phyloP scores from a whole-genome alignment of 139 green algal species.

The Zygnema cylindricum region DNA sequence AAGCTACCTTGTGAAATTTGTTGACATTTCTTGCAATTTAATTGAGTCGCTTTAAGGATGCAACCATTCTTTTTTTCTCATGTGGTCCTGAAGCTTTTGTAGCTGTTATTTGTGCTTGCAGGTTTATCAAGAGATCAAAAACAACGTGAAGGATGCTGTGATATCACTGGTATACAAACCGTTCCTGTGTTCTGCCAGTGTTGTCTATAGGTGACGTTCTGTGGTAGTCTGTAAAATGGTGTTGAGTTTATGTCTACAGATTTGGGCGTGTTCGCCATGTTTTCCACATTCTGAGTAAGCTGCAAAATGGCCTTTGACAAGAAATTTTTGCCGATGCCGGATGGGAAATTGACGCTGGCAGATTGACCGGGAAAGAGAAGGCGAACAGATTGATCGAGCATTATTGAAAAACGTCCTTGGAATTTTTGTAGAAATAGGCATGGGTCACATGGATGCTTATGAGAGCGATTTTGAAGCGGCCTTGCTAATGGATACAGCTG shows the following conservation, averaged over 20 bases:
- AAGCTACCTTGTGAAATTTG: not conserved
- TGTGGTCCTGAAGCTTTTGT: slow-evolving; percentile 13
- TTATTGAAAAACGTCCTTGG: slow-evolving; percentile 94
- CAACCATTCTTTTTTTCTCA: no score
- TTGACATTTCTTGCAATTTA: no score
- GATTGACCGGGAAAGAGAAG: slow-evolving; percentile 87
- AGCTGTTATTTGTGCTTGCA: slow-evolving; percentile 22
- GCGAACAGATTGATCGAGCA: slow-evolving; percentile 87
- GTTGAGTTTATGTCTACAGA: no score
- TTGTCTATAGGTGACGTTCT: no score
- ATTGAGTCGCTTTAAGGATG: no score
- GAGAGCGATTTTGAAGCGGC: slow-evolving; percentile 93
- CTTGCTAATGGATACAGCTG: slow-evolving; percentile 80
- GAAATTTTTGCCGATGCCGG: no score
- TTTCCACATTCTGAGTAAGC: no score
- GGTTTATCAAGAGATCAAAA: slow-evolving; percentile 64
- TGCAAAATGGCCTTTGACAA: no score
- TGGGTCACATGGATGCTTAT: slow-evolving; percentile 91
- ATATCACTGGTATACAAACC: slow-evolving; percentile 58
- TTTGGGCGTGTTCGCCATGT: no score
- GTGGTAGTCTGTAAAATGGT: no score
- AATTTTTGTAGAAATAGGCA: slow-evolving; percentile 96
- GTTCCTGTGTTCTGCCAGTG: no score
- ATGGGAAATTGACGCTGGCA: no score
- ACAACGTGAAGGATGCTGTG: slow-evolving; percentile 64